Base-by-base conservation (phyloP, 306 rosid genomes). In the Prunus mira region DNA sequence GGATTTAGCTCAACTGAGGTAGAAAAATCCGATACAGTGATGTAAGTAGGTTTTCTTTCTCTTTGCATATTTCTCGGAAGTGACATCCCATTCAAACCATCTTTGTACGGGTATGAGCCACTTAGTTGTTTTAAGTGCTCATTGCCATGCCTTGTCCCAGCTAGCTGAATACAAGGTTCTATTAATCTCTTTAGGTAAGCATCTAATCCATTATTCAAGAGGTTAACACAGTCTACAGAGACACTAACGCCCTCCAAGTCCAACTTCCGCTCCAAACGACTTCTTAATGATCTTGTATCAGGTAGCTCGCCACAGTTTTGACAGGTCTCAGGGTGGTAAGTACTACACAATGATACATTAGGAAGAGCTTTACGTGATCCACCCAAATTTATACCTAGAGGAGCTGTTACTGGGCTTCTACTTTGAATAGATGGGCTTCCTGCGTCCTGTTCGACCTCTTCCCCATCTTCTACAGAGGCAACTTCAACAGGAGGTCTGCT, bases 391-490 rank as follows among this genome's bases (percentile, higher is more conserved):
- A 96, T 75, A 67, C 99, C 99, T 62, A 96, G 84, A n/a, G 99
- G 99, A 78, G 99, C 99, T 18, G 92, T 91, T 47, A 96, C 98
- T 0, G 98, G 96, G 83, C 98, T 96, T 79, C 92, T 86, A 71
- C 97, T 92, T 55, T 96, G 96, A 71, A 91, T 88, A 76, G 97
- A 79, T 2, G 99, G 97, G 82, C 97, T 96, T 80, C 88, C 93
- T 24, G 96, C 86, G 61, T 70, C 78, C 85, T 96, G 98, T 82
- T 92, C 98, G 62, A 96, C 99, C 89, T 96, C 99, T 81, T 96
- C 99, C 14, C 99, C 99, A 25, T 96, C 99, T 88, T 96, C 99
- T 57, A 96, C 99, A 5, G 98, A 96, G 25, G 82, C 84, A 84
- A 85, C 88, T 78, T 87, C 89, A 47, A 86, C 82, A 0, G 99